A percentile compares a stretch with the other conserved stretches of the same genome.
These are phyloP conservation scores for Schwanniomyces polymorphus DNA, from an alignment of 805 yeast genomes.

Conservation along the genomic window DNA sequence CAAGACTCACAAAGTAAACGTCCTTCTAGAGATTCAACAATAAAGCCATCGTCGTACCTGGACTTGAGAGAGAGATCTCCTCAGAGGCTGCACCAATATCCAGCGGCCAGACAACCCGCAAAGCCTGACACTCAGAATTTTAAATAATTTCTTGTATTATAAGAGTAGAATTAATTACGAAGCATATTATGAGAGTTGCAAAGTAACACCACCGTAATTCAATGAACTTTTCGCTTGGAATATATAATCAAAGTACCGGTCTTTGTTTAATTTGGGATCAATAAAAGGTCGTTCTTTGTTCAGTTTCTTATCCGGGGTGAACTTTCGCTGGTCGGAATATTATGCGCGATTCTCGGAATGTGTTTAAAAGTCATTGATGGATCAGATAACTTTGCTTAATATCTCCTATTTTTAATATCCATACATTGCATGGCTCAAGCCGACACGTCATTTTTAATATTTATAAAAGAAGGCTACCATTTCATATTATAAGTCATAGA, in stretches of 20 bases:
- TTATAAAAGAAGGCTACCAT: conserved; percentile 12
- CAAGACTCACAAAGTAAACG: background rate
- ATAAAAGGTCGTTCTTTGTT: background rate
- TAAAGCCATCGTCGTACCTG: conserved; percentile 1
- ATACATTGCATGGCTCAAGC: background rate
- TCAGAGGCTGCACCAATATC: background rate
- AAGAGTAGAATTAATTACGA: background rate
- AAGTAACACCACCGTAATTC: too few relatives aligned
- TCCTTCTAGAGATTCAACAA: background rate
- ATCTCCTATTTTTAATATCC: background rate
- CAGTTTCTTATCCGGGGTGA: background rate
- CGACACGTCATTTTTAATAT: background rate
- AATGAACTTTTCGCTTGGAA: too few relatives aligned
- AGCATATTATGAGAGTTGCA: background rate
- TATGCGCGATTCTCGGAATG: background rate
- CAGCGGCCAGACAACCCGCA: background rate
- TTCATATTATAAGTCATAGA: conserved; percentile 69
- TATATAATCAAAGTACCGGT: too few relatives aligned
- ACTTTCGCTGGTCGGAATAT: background rate
- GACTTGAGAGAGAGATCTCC: conserved; percentile 9
- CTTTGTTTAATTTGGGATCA: too few relatives aligned
- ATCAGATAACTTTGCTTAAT: conserved; percentile 7
- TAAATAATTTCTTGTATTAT: background rate
- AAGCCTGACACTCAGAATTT: background rate
- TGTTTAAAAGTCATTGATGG: conserved; percentile 4